These are phyloP conservation scores for Rhododendron ferrugineum DNA, from an alignment of 148 eudicot genomes.

Conservation along the genomic window DNA sequence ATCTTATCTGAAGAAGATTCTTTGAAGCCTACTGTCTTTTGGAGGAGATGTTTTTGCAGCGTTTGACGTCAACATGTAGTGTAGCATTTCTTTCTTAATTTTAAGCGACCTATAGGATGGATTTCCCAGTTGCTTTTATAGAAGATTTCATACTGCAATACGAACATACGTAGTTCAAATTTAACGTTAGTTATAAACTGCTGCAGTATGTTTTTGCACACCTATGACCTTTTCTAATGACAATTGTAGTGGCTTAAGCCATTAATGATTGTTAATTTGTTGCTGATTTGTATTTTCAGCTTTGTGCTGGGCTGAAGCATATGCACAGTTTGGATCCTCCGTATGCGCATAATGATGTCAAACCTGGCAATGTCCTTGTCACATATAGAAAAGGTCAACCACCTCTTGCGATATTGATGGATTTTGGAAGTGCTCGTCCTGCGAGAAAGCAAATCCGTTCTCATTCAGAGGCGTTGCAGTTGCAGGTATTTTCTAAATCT, in stretches of 20 bases:
- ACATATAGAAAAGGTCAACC: conserved; percentile 74
- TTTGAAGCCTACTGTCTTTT: neutral
- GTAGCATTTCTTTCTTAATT: neutral
- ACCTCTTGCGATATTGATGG: conserved; percentile 85
- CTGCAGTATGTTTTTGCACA: neutral
- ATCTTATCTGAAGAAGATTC: neutral
- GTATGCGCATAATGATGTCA: conserved; percentile 94
- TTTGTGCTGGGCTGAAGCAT: conserved; percentile 92
- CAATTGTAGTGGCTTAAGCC: neutral
- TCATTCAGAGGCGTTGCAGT: conserved; percentile 75
- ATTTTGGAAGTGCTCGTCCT: conserved; percentile 92
- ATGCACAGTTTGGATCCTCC: conserved; percentile 91
- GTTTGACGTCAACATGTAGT: neutral
- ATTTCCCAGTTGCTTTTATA: neutral
- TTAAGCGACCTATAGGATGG: neutral
- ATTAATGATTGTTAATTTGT: neutral
- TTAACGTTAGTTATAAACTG: neutral
- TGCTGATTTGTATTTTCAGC: conserved; percentile 39
- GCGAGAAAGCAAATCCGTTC: conserved; percentile 82
- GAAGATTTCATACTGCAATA: neutral
- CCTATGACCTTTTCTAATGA: neutral
- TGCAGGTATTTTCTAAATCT: conserved; percentile 53
- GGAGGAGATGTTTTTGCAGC: neutral
- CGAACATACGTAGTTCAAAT: neutral
- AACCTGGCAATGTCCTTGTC: conserved; percentile 87